phyloP scores from a whole-genome alignment of 2,329 filamentous ascomycete species.

The Aspergillus nomiae region DNA sequence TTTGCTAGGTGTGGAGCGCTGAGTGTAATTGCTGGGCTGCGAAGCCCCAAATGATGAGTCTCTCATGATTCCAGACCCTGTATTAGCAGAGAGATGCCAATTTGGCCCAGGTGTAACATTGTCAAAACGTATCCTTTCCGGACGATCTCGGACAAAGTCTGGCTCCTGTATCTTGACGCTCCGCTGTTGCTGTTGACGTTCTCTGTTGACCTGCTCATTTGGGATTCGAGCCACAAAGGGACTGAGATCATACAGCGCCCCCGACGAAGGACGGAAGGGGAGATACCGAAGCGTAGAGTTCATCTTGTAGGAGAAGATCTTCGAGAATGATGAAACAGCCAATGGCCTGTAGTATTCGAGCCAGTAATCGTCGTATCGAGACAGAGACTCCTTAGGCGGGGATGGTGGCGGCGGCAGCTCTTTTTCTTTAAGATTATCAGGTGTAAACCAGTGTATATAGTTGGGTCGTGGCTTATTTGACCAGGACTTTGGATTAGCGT shows the following conservation, averaged over 20 bases:
- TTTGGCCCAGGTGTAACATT: conserved; percentile 1
- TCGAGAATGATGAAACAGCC: conserved; percentile 83
- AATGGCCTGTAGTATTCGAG: conserved; percentile 92
- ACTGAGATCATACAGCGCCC: conserved; percentile 78
- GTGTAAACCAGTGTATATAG: conserved; percentile 90
- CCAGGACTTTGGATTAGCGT: conserved; percentile 77
- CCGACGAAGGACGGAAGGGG: conserved; percentile 67
- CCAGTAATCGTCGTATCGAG: conserved; percentile 91
- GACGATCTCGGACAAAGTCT: conserved; percentile 45
- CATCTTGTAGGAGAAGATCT: conserved; percentile 91
- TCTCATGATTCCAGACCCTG: conserved; percentile 59
- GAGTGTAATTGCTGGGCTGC: conserved; percentile 23
- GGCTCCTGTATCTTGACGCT: conserved; percentile 71
- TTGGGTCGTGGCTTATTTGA: conserved; percentile 63
- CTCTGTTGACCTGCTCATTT: conserved; percentile 56
- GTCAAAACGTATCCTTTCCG: conserved; percentile 33
- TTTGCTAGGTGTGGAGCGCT: conserved; percentile 65
- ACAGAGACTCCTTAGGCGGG: conserved; percentile 34
- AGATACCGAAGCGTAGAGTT: conserved; percentile 86
- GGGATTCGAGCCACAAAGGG: conserved; percentile 79
- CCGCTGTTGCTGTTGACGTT: conserved; percentile 53
- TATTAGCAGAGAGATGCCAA: conserved; percentile 24
- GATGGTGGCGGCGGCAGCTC: conserved; percentile 53
- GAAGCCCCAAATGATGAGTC: conserved; percentile 40
- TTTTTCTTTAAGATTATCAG: conserved; percentile 67